Base-by-base conservation (phyloP, 352 stramenopile genomes). In the Phytophthora sp. region DNA sequence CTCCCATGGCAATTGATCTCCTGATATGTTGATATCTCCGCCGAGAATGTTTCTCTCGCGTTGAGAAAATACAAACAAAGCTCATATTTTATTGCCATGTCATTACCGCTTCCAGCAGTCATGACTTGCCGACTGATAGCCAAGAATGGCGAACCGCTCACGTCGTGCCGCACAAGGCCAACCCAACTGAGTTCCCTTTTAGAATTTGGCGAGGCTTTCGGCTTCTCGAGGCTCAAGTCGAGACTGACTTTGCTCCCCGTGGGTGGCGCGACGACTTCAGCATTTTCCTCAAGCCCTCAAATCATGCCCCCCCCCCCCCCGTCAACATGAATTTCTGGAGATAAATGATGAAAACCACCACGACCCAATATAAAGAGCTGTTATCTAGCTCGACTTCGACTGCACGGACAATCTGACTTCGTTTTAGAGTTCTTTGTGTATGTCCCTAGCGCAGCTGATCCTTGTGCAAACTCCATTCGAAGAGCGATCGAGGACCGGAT, bases 371-470 rank as follows among this genome's bases (percentile, higher is more conserved):
- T 11, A 20, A 7, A 50, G 41, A 31, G 11, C 41, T 33, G 41
- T 7, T 4, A 31, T 2, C 11, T 31, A 44, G 42, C 60, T 47
- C 30, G 44, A 13, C 42, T 57, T 44, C 51, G 60, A 6, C 24
- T 45, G 12, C 16, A 54, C 7, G 61, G 53, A 6, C 61, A 69
- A 11, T 39, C 27, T 49, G 45, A 51, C 9, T 63, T 69, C 33
- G 26, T 55, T 27, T 52, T 59, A 18, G 47, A 49, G 52, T 20
- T 57, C 2, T 68, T 68, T 46, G 52, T 63, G 9, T 69, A 69
- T 42, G 46, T 63, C 20, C 52, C 52, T 15, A 62, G n/a, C n/a
- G 3, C 35, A 18, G 5, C 42, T 9, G 39, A 47, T 7, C 33
- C 27, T 0, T 33, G 23, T 1, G 15, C 23, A 1, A 58, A 24